Evolutionary conservation across 163 green algal species (phyloP).

Genomic region (Chlorella variabilis): DNA sequence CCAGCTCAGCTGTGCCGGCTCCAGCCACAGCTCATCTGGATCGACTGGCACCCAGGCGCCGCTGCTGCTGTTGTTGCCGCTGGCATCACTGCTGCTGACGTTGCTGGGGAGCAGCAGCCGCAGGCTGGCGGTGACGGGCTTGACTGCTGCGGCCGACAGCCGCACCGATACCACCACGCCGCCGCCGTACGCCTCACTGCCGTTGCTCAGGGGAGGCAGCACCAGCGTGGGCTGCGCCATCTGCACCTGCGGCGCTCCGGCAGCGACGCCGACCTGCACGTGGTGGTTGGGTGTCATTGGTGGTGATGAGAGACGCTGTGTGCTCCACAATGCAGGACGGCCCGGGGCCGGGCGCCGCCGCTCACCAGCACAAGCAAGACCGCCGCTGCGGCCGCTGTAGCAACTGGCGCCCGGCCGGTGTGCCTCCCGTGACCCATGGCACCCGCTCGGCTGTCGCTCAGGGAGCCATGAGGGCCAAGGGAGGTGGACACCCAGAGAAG

Average conservation of each 20-base stretch:
- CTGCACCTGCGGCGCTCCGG: neutral
- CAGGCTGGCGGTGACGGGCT: neutral
- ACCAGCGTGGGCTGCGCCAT: slow-evolving; percentile 14
- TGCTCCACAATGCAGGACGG: too few relatives aligned
- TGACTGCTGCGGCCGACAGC: neutral
- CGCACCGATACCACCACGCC: neutral
- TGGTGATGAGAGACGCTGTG: too few relatives aligned
- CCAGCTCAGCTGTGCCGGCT: slow-evolving; percentile 16
- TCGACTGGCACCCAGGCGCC: neutral
- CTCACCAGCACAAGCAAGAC: neutral
- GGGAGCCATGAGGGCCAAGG: too few relatives aligned
- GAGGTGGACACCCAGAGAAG: too few relatives aligned
- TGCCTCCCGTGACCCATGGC: too few relatives aligned
- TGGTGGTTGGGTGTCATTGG: too few relatives aligned
- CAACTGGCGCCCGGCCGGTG: too few relatives aligned
- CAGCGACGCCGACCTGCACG: neutral
- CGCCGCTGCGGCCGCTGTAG: too few relatives aligned
- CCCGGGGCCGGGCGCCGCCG: too few relatives aligned
- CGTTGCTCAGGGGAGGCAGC: neutral
- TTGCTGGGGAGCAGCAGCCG: neutral
- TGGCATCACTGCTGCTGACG: neutral
- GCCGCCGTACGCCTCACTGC: neutral
- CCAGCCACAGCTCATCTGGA: slow-evolving; percentile 19
- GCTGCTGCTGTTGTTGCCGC: neutral
- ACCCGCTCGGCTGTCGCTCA: too few relatives aligned